Evolutionary conservation across 768 basidiomycete species (phyloP).

Genomic region (Tylopilus balloui): DNA sequence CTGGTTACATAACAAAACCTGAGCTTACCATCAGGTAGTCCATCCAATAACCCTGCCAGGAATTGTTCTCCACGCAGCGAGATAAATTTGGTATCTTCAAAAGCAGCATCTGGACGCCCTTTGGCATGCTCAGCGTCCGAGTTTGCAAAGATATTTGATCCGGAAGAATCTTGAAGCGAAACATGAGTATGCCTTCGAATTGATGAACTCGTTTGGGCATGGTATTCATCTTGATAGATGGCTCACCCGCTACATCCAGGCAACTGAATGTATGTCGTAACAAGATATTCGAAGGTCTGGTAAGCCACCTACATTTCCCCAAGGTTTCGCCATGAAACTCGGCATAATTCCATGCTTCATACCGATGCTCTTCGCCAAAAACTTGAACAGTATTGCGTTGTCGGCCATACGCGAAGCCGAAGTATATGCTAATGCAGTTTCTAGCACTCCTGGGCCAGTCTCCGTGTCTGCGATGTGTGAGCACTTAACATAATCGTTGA

Average conservation of each 20-base stretch:
- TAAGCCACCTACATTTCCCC: conserved; percentile 67
- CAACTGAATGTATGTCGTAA: conserved; percentile 45
- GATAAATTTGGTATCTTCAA: conserved; percentile 79
- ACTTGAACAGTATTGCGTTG: conserved; percentile 91
- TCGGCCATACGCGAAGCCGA: conserved; percentile 80
- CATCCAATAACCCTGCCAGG: conserved; percentile 88
- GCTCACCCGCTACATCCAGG: conserved; percentile 92
- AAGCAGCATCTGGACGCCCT: conserved; percentile 68
- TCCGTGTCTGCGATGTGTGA: conserved; percentile 64
- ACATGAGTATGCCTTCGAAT: conserved; percentile 80
- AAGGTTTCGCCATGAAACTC: conserved; percentile 98
- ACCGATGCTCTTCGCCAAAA: conserved; percentile 85
- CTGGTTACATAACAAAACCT: background rate
- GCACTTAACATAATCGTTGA: background rate
- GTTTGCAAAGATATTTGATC: conserved; percentile 78
- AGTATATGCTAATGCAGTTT: conserved; percentile 85
- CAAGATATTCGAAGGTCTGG: background rate
- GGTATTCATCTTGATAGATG: conserved; percentile 7
- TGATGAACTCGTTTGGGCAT: background rate
- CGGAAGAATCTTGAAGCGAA: conserved; percentile 64
- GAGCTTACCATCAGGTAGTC: conserved; percentile 77
- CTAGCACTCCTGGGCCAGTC: conserved; percentile 85
- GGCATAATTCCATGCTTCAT: conserved; percentile 86
- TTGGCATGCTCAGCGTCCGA: conserved; percentile 51
- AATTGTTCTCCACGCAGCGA: conserved; percentile 86